Evolutionary conservation across 2,329 filamentous ascomycete genomes (phyloP).

Genomic region (Lojkania enalia): DNA sequence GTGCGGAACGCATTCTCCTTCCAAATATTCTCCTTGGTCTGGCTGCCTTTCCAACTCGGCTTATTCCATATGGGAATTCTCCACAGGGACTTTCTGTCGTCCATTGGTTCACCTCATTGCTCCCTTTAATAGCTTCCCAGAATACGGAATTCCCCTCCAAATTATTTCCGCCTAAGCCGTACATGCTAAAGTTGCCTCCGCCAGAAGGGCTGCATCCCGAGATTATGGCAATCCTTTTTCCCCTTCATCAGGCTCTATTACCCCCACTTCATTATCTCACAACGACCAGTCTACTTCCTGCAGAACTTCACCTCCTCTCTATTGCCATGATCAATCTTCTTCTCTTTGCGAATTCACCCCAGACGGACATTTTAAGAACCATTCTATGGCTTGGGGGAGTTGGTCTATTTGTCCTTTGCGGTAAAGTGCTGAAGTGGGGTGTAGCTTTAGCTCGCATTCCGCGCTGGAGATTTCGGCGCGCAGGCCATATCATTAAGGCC

Average conservation of each 20-base stretch:
- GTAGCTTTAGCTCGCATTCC: slow-evolving; percentile 85
- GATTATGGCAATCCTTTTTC: slow-evolving; percentile 69
- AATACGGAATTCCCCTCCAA: slow-evolving; percentile 45
- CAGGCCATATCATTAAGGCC: slow-evolving; percentile 49
- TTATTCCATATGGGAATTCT: slow-evolving; percentile 68
- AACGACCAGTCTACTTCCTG: slow-evolving; percentile 81
- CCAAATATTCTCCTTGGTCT: slow-evolving; percentile 83
- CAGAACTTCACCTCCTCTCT: slow-evolving; percentile 87
- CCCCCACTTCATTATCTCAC: slow-evolving; percentile 77
- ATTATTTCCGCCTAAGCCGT: slow-evolving; percentile 37
- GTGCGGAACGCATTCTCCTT: slow-evolving; percentile 65
- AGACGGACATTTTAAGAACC: slow-evolving; percentile 48
- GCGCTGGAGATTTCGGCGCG: slow-evolving; percentile 80
- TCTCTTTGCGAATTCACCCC: slow-evolving; percentile 69
- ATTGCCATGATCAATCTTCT: slow-evolving; percentile 80
- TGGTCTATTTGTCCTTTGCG: slow-evolving; percentile 71
- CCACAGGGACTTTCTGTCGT: slow-evolving; percentile 63
- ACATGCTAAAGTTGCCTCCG: slow-evolving; percentile 39
- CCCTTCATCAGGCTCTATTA: slow-evolving; percentile 78
- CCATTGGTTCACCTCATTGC: slow-evolving; percentile 79
- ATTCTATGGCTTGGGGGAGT: slow-evolving; percentile 67
- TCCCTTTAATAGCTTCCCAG: slow-evolving; percentile 65
- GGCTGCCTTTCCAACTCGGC: slow-evolving; percentile 70
- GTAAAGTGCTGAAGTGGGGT: slow-evolving; percentile 77
- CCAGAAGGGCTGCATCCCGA: slow-evolving; percentile 56